Evolutionary conservation across 2,329 filamentous ascomycete genomes (phyloP).

Genomic region (Clarireedia sp.): DNA sequence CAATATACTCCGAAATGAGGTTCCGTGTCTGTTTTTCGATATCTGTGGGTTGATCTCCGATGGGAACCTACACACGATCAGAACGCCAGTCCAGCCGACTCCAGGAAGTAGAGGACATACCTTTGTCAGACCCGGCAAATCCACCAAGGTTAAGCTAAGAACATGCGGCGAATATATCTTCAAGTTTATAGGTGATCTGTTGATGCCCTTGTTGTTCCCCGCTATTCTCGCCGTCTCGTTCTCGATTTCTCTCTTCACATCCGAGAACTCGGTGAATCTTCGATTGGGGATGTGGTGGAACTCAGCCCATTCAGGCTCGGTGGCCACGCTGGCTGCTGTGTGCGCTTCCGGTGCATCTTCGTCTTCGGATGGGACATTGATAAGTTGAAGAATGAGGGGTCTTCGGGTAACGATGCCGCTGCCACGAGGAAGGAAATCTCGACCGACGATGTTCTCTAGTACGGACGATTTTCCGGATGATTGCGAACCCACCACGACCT

Average conservation of each 20-base stretch:
- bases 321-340: slow-evolving; percentile 63
- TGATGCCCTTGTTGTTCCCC: slow-evolving; percentile 97
- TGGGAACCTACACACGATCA: slow-evolving; percentile 59
- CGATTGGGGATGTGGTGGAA: slow-evolving; percentile 92
- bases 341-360: slow-evolving; percentile 62
- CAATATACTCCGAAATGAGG: slow-evolving; percentile 95
- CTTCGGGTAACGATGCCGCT: slow-evolving; percentile 93
- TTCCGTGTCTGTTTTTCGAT: slow-evolving; percentile 98
- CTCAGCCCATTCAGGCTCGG: slow-evolving; percentile 75
- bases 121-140: slow-evolving; percentile 93
- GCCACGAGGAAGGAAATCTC: slow-evolving; percentile 92
- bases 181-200: slow-evolving; percentile 92
- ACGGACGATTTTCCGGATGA: slow-evolving; percentile 98
- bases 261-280: slow-evolving; percentile 81
- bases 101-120: slow-evolving; percentile 35
- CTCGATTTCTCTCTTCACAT: slow-evolving; percentile 95
- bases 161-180: slow-evolving; percentile 98
- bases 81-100: slow-evolving; percentile 9
- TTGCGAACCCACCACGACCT: slow-evolving; percentile 98
- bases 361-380: slow-evolving; percentile 76
- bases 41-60: slow-evolving; percentile 93
- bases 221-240: slow-evolving; percentile 91
- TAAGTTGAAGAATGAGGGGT: slow-evolving; percentile 92
- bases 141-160: slow-evolving; percentile 89
- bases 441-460: slow-evolving; percentile 95